Evolutionary conservation across 164 flowering plant genomes (phyloP).

Genomic region (Protea cynaroides): DNA sequence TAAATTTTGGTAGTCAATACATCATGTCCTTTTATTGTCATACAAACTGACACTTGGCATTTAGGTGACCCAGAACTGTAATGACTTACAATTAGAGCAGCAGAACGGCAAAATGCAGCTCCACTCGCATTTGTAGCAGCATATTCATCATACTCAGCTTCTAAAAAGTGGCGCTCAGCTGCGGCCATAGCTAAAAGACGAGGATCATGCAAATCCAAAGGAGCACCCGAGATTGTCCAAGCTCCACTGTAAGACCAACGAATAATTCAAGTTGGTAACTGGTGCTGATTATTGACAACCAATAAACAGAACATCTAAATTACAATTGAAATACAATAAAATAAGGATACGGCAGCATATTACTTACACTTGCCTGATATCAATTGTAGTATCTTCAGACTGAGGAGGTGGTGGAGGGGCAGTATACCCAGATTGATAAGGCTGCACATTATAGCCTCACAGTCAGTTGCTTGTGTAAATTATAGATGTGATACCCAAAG

Average conservation of each 20-base stretch:
- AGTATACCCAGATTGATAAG: constrained; percentile 80
- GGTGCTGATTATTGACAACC: neutral
- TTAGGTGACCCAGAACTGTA: neutral
- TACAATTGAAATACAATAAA: neutral
- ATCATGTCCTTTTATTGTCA: no score
- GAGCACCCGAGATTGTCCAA: constrained; percentile 83
- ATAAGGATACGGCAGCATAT: neutral
- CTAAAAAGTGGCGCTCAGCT: constrained; percentile 75
- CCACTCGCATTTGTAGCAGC: constrained; percentile 77
- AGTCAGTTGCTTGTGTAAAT: neutral
- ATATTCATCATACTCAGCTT: constrained; percentile 87
- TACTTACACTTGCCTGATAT: constrained; percentile 54
- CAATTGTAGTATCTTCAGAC: constrained; percentile 69
- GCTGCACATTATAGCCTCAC: constrained; percentile 31
- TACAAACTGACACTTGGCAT: neutral
- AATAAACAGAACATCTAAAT: neutral
- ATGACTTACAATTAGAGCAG: constrained; percentile 72
- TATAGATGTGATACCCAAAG: no score
- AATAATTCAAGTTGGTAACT: neutral
- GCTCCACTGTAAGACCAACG: constrained; percentile 53
- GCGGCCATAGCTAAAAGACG: constrained; percentile 92
- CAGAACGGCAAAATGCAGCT: constrained; percentile 93
- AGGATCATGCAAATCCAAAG: constrained; percentile 78
- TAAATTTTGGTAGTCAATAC: no score
- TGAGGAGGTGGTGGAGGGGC: constrained; percentile 63